Base-by-base conservation (phyloP, 78 protist species). In the Capsaspora owczarzaki region DNA sequence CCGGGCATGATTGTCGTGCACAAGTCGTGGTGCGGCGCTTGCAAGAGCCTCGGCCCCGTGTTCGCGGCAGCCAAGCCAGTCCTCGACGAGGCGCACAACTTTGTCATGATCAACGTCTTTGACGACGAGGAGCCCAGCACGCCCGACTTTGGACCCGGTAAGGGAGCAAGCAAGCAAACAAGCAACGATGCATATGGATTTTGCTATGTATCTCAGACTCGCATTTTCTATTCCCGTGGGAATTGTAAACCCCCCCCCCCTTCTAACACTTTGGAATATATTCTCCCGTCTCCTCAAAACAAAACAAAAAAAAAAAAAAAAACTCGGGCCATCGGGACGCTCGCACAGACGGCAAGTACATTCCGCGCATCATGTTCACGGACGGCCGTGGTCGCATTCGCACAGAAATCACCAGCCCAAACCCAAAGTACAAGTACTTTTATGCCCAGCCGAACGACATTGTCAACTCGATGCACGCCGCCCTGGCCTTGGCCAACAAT, bases 21-120 rank as follows among this genome's bases (percentile, higher is more conserved):
- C 80, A 76, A 76, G 80, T 33, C 49, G 23, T 76, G 80, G 80
- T 76, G 80, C 53, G 80, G 80, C 61, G 38, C 38, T 22, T 76
- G 80, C 80, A 76, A 76, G 80, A 4, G 80, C 8, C 38, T 76
- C 22, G 80, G 80, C 27, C 80, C 80, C 46, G 61, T 42, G 20
- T 76, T 76, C 40, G 61, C 47, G 25, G 38, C 3, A 12, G 46
- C 46, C 22, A 12, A 76, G 20, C 61, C 40, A 35, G 43, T 76
- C 80, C 5, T 33, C 61, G 16, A 76, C 46, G 29, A 43, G 40
- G 16, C 80, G 6, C 6, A 76, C 29, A 56, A 76, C 49, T 76
- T 76, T 31, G 80, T 76, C 43, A 49, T 76, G 66, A 41, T 76
- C 43, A 76, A 76, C 80, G 19, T 51, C 43, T 35, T 33, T 42